Percentiles rank a stretch among this genome's conserved stretches.
These are phyloP conservation scores for Linnemannia zychae DNA, from an alignment of 192 early-diverging fungal species.

Conservation along the genomic window DNA sequence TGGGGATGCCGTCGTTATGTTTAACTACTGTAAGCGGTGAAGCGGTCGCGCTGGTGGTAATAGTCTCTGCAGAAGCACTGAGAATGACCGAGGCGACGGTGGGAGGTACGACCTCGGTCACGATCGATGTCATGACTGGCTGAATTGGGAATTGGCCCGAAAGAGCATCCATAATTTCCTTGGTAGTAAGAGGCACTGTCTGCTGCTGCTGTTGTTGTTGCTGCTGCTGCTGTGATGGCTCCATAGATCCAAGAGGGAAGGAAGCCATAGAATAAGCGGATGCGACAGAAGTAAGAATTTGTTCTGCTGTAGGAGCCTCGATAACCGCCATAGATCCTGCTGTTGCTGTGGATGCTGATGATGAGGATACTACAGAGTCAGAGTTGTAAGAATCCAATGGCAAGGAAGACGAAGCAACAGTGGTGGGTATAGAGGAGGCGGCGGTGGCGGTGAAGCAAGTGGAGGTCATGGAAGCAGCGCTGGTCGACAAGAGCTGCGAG, in stretches of 20 bases:
- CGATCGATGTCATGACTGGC: constrained; percentile 2
- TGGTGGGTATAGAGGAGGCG: background rate
- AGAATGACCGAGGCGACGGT: background rate
- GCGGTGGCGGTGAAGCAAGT: constrained; percentile 24
- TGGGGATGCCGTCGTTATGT: background rate
- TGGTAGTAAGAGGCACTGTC: constrained; percentile 37
- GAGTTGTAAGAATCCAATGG: constrained; percentile 10
- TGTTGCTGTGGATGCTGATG: background rate
- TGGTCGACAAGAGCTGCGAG: constrained; percentile 49
- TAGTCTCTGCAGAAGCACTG: background rate
- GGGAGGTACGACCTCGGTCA: background rate
- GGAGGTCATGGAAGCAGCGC: constrained; percentile 25
- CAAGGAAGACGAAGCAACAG: background rate
- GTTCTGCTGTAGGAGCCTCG: background rate
- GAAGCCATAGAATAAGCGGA: background rate
- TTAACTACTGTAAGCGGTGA: background rate
- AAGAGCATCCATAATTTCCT: constrained; percentile 48
- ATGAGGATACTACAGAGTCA: background rate
- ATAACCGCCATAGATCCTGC: background rate
- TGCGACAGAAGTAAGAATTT: constrained; percentile 16
- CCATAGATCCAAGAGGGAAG: background rate
- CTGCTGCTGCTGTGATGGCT: background rate
- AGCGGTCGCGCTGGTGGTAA: background rate
- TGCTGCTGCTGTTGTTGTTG: background rate
- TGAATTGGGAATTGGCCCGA: constrained; percentile 49